phyloP scores from a whole-genome alignment of 2,329 filamentous ascomycete species.

The Nothophoma quercina region DNA sequence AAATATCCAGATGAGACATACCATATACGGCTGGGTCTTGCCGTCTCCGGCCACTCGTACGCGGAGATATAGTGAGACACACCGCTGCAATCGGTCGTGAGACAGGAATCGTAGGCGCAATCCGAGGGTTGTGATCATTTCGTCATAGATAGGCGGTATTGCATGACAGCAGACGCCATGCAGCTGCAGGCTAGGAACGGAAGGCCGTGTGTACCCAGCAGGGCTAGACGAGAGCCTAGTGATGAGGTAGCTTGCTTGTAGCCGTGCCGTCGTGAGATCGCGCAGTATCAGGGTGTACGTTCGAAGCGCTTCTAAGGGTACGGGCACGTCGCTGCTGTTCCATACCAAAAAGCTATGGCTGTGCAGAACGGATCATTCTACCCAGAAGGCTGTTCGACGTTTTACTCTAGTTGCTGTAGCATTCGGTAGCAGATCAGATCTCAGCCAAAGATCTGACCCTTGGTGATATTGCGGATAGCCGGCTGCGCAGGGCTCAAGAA shows the following conservation, averaged over 20 bases:
- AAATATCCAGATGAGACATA: not conserved
- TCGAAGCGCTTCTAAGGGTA: no score
- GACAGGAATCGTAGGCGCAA: slow-evolving; percentile 6
- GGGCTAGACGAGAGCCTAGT: not conserved
- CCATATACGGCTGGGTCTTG: not conserved
- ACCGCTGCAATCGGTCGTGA: not conserved
- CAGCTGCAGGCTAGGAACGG: slow-evolving; percentile 2
- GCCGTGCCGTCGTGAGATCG: not conserved
- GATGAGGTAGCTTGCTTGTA: not conserved
- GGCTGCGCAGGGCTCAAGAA: not conserved
- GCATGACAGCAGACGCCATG: slow-evolving; percentile 10
- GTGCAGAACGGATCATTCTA: not conserved
- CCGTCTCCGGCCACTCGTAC: not conserved
- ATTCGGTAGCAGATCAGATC: not conserved
- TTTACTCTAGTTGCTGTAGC: not conserved
- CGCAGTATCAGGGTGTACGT: not conserved
- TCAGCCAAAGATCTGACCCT: not conserved
- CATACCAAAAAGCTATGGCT: no score
- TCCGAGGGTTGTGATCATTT: not conserved
- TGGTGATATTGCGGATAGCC: not conserved
- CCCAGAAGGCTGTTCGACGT: not conserved
- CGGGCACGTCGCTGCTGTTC: no score
- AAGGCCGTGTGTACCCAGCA: not conserved
- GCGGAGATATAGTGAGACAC: slow-evolving; percentile 5
- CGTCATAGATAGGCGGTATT: slow-evolving; percentile 17